A percentile compares a stretch with the other conserved stretches of the same genome.
phyloP scores from a whole-genome alignment of 1,284 basidiomycete genomes.

The Xerocomus nothofagi region DNA sequence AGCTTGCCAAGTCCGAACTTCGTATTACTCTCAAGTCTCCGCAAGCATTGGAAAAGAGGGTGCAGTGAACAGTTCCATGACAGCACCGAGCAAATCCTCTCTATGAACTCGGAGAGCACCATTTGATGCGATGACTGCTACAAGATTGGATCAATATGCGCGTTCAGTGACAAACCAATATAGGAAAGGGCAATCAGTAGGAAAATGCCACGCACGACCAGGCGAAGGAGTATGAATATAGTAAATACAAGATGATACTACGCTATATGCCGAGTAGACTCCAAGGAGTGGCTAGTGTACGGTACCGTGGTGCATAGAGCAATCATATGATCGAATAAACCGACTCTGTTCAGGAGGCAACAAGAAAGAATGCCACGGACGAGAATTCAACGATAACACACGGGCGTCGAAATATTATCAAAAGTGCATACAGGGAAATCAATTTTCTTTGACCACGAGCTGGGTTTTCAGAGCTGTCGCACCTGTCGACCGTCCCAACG shows the following conservation, averaged over 20 bases:
- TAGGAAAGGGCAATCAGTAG: neutral
- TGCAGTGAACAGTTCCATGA: neutral
- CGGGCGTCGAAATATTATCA: neutral
- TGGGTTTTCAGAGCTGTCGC: slow-evolving; percentile 18
- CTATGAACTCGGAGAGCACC: slow-evolving; percentile 11
- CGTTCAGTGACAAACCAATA: neutral
- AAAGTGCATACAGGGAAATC: neutral
- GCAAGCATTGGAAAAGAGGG: slow-evolving; percentile 2
- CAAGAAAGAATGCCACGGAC: slow-evolving; percentile 6
- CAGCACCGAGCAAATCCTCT: slow-evolving; percentile 1
- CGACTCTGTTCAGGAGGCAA: neutral
- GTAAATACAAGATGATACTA: slow-evolving; percentile 14
- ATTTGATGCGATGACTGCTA: slow-evolving; percentile 3
- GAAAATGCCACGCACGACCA: neutral
- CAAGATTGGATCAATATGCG: neutral
- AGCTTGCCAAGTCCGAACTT: slow-evolving; percentile 10
- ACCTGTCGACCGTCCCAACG: slow-evolving; percentile 33
- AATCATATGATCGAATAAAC: slow-evolving; percentile 15
- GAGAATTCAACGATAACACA: neutral
- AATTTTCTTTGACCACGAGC: slow-evolving; percentile 3
- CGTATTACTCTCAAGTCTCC: slow-evolving; percentile 2
- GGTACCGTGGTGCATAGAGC: slow-evolving; percentile 6
- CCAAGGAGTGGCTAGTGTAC: slow-evolving; percentile 3
- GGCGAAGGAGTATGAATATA: slow-evolving; percentile 4
- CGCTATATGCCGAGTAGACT: slow-evolving; percentile 10